These are phyloP conservation scores for Pelargonium fulgidum DNA, from an alignment of 441 rosid genomes.

Conservation along the genomic window DNA sequence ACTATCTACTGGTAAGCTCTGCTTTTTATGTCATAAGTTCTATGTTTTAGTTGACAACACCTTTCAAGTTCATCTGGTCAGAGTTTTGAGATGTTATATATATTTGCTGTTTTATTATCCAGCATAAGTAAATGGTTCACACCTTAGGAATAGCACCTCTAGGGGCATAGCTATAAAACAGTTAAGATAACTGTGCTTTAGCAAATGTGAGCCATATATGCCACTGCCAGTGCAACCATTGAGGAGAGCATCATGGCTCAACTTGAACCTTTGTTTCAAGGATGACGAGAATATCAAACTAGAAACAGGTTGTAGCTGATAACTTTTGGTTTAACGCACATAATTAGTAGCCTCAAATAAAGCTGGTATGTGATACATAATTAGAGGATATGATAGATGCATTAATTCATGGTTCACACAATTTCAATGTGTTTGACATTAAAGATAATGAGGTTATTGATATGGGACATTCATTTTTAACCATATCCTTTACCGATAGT, in stretches of 20 bases:
- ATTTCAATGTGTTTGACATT: not conserved
- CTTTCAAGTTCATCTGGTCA: not conserved
- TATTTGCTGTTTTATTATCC: not conserved
- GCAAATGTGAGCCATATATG: not conserved
- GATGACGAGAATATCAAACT: not conserved
- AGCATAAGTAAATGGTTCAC: not conserved
- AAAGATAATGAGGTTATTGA: not conserved
- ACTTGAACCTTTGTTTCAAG: not conserved
- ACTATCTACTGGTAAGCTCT: constrained; percentile 81
- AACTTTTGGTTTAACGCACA: not conserved
- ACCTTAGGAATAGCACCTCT: not conserved
- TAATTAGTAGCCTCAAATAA: not conserved
- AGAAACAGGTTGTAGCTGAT: not conserved
- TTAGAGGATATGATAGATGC: not conserved
- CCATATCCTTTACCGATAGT: not conserved
- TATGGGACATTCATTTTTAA: not conserved
- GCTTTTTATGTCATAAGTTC: not conserved
- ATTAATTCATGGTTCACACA: not conserved
- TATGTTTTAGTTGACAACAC: not conserved
- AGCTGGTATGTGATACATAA: not conserved
- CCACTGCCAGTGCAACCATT: not conserved
- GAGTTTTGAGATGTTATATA: not conserved
- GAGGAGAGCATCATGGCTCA: not conserved
- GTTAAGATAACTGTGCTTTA: not conserved
- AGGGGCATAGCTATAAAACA: not conserved